Base-by-base conservation (phyloP, 768 basidiomycete species). In the Macrolepiota dolichaula region DNA sequence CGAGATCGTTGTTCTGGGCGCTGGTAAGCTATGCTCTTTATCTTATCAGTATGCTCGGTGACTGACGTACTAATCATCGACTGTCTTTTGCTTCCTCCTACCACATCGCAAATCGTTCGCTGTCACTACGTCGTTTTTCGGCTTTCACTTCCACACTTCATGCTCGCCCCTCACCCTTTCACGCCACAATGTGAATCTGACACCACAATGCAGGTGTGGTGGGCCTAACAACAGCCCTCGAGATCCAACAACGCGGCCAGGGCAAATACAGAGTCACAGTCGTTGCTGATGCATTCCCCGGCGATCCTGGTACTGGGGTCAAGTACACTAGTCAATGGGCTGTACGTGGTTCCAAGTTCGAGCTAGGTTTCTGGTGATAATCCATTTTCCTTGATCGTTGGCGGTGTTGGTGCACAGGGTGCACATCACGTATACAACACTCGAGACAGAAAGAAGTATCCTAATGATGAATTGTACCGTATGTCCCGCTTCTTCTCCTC, bases 251-350 rank as follows among this genome's bases (percentile, higher is more conserved):
- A 64, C 32, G 59, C 9, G 52, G 59, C 9, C 77, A 76, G 15
- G 83, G 83, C 9, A 77, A 74, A 4, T 88, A 89, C 67, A 72
- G 74, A 2, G 91, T 93, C 17, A 85, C 84, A 1, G 78, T 94
- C 55, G 72, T 93, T 11, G 87, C 92, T 0, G 89, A 91, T 55
- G 76, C 79, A 1, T 77, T 92, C 42, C 91, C 92, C 0, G 85
- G 79, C 40, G 92, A 94, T 70, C 80, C 84, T 1, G 87, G 87
- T 73, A 80, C 78, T n/a, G 52, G 59, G 11, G 86, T 88, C 68
- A 79, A 80, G 56, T 94, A 91, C 66, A 91, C 92, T 1, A 91
- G 89, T 69, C 83, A 83, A 36, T 93, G 92, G 92, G 92, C 92
- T 38, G 92, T 91, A 64, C 64, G 87, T 76, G 5, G 13, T 37